Conservation (phyloP, 179 eudicot genomes). For the Silene coronaria region DNA sequence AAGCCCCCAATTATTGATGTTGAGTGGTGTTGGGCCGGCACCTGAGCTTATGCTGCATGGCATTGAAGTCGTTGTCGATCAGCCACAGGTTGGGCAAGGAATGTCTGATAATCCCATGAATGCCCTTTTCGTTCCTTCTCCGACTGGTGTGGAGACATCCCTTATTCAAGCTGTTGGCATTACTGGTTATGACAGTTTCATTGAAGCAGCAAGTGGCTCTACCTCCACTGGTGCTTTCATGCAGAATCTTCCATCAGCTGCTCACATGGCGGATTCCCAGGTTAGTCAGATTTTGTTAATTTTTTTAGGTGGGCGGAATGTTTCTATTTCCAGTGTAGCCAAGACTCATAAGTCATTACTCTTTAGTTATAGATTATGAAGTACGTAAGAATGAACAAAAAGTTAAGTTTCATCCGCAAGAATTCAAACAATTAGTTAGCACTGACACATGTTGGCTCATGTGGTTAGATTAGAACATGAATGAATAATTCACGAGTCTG, state of each 20-base stretch:
- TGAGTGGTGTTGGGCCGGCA: slow-evolving; percentile 80
- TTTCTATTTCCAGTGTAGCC: neutral
- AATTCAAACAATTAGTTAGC: neutral
- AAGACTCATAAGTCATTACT: too few relatives aligned
- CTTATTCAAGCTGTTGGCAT: slow-evolving; percentile 65
- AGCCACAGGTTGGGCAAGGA: slow-evolving; percentile 74
- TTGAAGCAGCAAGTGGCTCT: slow-evolving; percentile 64
- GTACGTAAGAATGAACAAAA: neutral
- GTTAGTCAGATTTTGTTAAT: slow-evolving; percentile 21
- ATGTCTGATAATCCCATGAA: slow-evolving; percentile 90
- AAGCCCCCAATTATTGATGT: slow-evolving; percentile 76
- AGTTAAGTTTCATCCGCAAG: neutral
- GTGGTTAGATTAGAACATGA: too few relatives aligned
- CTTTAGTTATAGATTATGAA: neutral
- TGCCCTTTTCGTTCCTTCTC: slow-evolving; percentile 50
- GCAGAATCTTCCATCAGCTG: slow-evolving; percentile 25
- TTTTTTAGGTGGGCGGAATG: neutral
- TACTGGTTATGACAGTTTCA: slow-evolving; percentile 40
- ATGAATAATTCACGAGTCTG: too few relatives aligned
- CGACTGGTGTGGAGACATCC: slow-evolving; percentile 54
- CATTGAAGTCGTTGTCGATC: slow-evolving; percentile 53
- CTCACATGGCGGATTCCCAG: slow-evolving; percentile 35
- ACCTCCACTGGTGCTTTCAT: slow-evolving; percentile 30
- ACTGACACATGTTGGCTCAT: too few relatives aligned
- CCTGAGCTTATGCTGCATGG: slow-evolving; percentile 43